Evolutionary conservation across 2,329 filamentous ascomycete species (phyloP).

Genomic region (Ceratocystis papillata): DNA sequence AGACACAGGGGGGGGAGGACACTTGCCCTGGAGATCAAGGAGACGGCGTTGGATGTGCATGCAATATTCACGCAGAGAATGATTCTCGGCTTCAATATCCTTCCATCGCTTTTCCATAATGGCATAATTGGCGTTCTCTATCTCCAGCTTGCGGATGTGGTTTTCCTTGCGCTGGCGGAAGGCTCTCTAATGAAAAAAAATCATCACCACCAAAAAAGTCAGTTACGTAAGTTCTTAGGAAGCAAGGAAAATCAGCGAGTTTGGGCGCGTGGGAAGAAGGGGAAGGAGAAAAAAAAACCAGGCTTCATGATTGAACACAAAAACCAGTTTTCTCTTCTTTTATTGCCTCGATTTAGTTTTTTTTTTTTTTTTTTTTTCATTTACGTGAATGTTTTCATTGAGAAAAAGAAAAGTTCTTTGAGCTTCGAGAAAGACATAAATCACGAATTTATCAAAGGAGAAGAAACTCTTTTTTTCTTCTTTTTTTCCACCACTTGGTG

Average conservation of each 20-base stretch:
- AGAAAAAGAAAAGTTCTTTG: neutral
- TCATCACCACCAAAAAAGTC: conserved; percentile 25
- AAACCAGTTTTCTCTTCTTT: neutral
- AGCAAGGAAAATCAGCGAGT: conserved; percentile 17
- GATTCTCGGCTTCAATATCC: conserved; percentile 77
- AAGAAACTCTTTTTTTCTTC: neutral
- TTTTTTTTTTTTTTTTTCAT: neutral
- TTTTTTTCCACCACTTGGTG: neutral
- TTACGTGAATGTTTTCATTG: neutral
- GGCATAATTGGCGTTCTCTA: conserved; percentile 74
- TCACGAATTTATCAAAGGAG: neutral
- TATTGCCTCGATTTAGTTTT: neutral
- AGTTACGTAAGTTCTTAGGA: conserved; percentile 27
- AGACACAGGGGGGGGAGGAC: conserved; percentile 60
- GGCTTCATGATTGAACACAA: conserved; percentile 9
- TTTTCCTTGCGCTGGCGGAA: conserved; percentile 96
- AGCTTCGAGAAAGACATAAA: neutral
- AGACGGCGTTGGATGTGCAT: conserved; percentile 79
- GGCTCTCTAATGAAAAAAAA: conserved; percentile 54
- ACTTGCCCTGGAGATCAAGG: conserved; percentile 71
- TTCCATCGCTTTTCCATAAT: conserved; percentile 69
- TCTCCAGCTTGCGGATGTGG: conserved; percentile 95
- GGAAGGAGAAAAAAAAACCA: conserved; percentile 27
- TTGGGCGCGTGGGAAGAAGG: conserved; percentile 26
- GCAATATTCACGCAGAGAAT: conserved; percentile 82